These are phyloP conservation scores for Phytopythium helicoides DNA, from an alignment of 352 stramenopile species.

Conservation along the genomic window DNA sequence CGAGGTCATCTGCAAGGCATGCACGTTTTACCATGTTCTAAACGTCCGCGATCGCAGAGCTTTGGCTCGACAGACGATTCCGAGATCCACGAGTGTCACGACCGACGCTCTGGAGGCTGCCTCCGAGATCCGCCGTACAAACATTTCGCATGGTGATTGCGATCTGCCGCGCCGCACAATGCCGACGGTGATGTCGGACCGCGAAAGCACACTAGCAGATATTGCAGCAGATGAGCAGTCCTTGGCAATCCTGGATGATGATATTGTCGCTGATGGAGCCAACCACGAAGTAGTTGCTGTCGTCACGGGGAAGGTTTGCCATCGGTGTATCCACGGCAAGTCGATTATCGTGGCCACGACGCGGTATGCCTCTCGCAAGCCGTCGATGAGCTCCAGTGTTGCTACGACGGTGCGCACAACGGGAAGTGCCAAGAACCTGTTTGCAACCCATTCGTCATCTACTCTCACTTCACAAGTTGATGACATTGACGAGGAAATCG, in stretches of 20 bases:
- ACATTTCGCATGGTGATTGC: too few species aligned
- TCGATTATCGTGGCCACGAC: slow-evolving; percentile 1
- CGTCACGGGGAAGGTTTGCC: slow-evolving; percentile 61
- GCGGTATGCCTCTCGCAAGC: background rate
- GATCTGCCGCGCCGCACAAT: too few species aligned
- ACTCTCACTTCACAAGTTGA: background rate
- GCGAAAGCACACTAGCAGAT: background rate
- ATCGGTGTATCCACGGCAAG: slow-evolving; percentile 44
- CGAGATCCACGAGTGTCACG: background rate
- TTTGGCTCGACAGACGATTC: background rate
- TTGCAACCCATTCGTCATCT: background rate
- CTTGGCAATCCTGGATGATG: slow-evolving; percentile 15
- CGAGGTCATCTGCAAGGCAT: slow-evolving; percentile 59
- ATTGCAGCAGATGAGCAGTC: slow-evolving; percentile 26
- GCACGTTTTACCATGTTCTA: slow-evolving; percentile 41
- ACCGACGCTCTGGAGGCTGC: too few species aligned
- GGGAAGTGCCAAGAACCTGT: slow-evolving; percentile 1
- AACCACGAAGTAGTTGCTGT: slow-evolving; percentile 22
- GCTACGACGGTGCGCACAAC: background rate
- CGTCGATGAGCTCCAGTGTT: background rate
- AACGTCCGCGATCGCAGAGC: slow-evolving; percentile 28
- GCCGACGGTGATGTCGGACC: too few species aligned
- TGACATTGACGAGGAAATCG: background rate
- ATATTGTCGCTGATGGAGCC: slow-evolving; percentile 21
- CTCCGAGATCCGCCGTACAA: too few species aligned